phyloP scores from a whole-genome alignment of 2,329 filamentous ascomycete species.

The Nothopassalora personata region DNA sequence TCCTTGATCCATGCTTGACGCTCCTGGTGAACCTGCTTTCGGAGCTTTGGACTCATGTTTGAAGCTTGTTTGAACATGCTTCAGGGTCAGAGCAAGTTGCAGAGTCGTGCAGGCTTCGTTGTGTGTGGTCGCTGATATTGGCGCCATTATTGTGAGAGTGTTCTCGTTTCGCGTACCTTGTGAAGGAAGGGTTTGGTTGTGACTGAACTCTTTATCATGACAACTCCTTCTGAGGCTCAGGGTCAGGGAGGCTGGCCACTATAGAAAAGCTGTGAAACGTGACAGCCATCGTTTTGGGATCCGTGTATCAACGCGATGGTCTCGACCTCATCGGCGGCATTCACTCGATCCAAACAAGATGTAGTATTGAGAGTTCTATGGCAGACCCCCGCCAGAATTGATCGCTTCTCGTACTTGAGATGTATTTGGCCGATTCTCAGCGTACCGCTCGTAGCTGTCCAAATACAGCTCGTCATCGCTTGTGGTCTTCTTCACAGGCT shows the following conservation, averaged over 20 bases:
- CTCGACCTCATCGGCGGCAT: too few relatives aligned
- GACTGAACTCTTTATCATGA: neutral
- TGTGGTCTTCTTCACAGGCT: conserved; percentile 60
- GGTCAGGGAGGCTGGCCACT: neutral
- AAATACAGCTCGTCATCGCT: conserved; percentile 62
- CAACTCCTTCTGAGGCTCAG: neutral
- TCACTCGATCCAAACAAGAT: too few relatives aligned
- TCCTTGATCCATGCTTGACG: neutral
- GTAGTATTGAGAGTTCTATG: conserved; percentile 29
- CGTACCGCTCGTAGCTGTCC: conserved; percentile 61
- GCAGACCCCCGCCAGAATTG: conserved; percentile 52
- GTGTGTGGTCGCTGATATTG: neutral
- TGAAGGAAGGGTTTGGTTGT: neutral
- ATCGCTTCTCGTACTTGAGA: conserved; percentile 56
- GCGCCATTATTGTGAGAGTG: neutral
- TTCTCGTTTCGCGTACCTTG: too few relatives aligned
- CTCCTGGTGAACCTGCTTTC: neutral
- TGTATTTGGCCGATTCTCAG: conserved; percentile 57
- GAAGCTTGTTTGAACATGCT: neutral
- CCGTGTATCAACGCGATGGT: too few relatives aligned
- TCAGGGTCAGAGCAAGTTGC: neutral
- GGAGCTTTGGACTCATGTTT: neutral
- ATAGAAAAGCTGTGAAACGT: neutral
- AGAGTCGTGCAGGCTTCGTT: neutral
- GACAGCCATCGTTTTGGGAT: neutral